Evolutionary conservation across 2,329 filamentous ascomycete species (phyloP), one percentile per base, ranked within the genome.

Genomic region (Phialophora verrucosa): DNA sequence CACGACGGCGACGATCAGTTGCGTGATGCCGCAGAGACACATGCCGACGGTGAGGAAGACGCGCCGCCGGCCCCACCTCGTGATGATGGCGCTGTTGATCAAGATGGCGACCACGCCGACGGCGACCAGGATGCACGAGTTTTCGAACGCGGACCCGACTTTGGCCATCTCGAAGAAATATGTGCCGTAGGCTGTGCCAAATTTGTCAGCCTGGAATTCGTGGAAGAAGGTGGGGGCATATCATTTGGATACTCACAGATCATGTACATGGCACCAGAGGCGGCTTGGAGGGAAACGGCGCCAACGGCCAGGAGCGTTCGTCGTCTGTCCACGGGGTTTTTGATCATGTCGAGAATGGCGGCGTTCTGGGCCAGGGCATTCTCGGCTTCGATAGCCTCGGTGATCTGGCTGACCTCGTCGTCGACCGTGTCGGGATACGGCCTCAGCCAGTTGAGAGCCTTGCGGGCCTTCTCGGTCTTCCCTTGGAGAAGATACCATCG

Each of bases 81-180:
- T 84, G 63, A 87, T 82, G 65, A 87, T 79, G 55, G 81, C 73
- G 59, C 79, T 83, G 74, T 87, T 87, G 71, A 84, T 73, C 7
- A 85, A 71, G 66, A 87, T 83, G 11, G 84, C 84, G n/a, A 83
- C 72, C 20, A 86, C 84, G 17, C 85, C 84, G 56, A 86, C 80
- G 6, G 80, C 81, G 32, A 78, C 82, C 14, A 87, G 78, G 54
- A 87, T 84, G 72, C 85, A 86, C 14, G 82, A 78, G 75, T 87
- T 87, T 71, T 83, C 82, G 72, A 87, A 87, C 8, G 85, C 80
- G 57, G 84, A 79, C 38, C 82, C 79, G 4, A 87, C 83, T 54
- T 82, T 79, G 42, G 85, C 84, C 82, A 87, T 87, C 71, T 83
- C 80, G 73, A 88, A 85, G 78, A 87, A 87, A 74, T 87, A 88